Percentiles rank a stretch among this genome's conserved stretches.
These are phyloP conservation scores for Blastocystis sp. DNA, from an alignment of 352 stramenopile genomes.

Conservation along the genomic window DNA sequence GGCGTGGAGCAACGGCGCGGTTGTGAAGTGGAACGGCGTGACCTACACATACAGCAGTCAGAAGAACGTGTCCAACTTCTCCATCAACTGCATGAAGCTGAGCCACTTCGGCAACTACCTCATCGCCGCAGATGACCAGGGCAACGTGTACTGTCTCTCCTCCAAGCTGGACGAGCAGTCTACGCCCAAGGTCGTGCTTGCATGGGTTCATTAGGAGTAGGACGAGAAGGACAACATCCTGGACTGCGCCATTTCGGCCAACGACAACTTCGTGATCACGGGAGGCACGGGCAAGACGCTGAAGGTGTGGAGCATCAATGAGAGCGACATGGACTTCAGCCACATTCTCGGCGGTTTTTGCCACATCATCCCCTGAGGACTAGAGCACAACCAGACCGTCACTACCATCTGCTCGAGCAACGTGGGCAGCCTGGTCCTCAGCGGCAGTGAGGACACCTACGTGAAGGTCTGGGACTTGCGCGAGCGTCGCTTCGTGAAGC, in stretches of 20 bases:
- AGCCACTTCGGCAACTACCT: slow-evolving; percentile 46
- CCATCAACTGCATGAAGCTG: slow-evolving; percentile 54
- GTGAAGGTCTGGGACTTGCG: slow-evolving; percentile 50
- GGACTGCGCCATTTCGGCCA: slow-evolving; percentile 30
- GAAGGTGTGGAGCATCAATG: slow-evolving; percentile 37
- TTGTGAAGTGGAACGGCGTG: slow-evolving; percentile 59
- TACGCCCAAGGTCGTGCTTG: neutral
- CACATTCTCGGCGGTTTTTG: slow-evolving; percentile 22
- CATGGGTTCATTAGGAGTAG: neutral
- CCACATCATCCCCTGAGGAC: neutral
- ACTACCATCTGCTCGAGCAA: neutral
- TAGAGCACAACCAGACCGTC: slow-evolving; percentile 42
- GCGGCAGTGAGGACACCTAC: slow-evolving; percentile 28
- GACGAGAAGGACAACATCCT: slow-evolving; percentile 57
- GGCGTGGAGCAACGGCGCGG: slow-evolving; percentile 30
- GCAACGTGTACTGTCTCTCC: slow-evolving; percentile 38
- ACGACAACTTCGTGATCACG: slow-evolving; percentile 65
- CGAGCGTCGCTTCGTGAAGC: neutral
- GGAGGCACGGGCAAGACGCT: slow-evolving; percentile 44
- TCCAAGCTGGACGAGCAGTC: neutral
- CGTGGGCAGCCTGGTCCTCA: slow-evolving; percentile 57
- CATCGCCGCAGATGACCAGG: slow-evolving; percentile 38
- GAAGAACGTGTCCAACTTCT: slow-evolving; percentile 45
- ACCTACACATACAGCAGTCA: slow-evolving; percentile 25
- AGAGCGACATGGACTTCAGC: slow-evolving; percentile 18